Conservation (phyloP, 371 early-diverging fungal species). For the Rhizopus delemar region DNA sequence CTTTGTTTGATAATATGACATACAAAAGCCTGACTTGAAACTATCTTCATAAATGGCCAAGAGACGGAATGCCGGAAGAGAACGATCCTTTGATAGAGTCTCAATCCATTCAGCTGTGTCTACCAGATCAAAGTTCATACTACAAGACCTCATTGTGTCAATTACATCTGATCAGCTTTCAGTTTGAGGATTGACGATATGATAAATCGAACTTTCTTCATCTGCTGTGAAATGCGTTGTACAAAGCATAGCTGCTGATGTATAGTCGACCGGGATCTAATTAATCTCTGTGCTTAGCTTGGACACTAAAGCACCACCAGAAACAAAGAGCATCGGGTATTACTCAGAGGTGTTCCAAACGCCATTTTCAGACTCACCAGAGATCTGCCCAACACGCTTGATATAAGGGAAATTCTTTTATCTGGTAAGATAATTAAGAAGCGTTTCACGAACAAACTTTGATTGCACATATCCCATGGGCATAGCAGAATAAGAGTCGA, state of each 20-base stretch:
- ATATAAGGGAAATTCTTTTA: conserved; percentile 38
- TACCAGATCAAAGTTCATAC: conserved; percentile 35
- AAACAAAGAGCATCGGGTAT: conserved; percentile 32
- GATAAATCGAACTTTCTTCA: conserved; percentile 16
- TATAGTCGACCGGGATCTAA: conserved; percentile 41
- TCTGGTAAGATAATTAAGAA: conserved; percentile 24
- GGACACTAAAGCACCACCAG: conserved; percentile 33
- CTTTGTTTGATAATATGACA: conserved; percentile 21
- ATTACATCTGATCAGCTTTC: conserved; percentile 31
- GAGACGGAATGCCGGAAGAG: conserved; percentile 35
- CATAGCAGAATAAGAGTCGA: conserved; percentile 25
- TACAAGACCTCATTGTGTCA: conserved; percentile 22
- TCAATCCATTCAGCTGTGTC: conserved; percentile 31
- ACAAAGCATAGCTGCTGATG: conserved; percentile 30
- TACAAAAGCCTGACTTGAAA: conserved; percentile 7
- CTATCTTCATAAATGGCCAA: conserved; percentile 29
- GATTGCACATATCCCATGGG: conserved; percentile 47
- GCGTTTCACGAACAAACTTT: conserved; percentile 38
- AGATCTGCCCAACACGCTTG: conserved; percentile 46
- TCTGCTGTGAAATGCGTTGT: conserved; percentile 12
- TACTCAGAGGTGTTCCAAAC: conserved; percentile 45
- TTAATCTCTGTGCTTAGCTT: conserved; percentile 25
- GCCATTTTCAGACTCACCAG: conserved; percentile 38
- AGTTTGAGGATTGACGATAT: conserved; percentile 37
- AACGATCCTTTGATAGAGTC: conserved; percentile 20